phyloP scores from a whole-genome alignment of 2,329 filamentous ascomycete species.

The Calonectria leucothoes region DNA sequence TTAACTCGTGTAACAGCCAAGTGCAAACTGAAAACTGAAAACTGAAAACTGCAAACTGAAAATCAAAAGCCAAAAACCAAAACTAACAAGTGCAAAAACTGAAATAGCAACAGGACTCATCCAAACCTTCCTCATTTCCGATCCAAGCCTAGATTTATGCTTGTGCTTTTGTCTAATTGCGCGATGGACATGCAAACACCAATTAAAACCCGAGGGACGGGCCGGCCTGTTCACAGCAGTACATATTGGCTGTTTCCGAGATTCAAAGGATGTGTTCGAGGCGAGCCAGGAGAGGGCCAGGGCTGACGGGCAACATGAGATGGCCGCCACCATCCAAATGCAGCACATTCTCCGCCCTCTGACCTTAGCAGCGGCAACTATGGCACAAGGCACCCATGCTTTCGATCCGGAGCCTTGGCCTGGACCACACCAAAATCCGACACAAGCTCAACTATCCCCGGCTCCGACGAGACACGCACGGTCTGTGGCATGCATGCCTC shows the following conservation, averaged over 20 bases:
- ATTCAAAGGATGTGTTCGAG: neutral
- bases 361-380: neutral
- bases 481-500: conserved; percentile 34
- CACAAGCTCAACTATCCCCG: conserved; percentile 32
- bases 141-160: neutral
- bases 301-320: neutral
- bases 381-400: conserved; percentile 11
- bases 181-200: neutral
- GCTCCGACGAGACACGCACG: conserved; percentile 36
- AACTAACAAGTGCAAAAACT: neutral
- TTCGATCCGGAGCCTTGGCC: neutral
- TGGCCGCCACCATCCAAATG: neutral
- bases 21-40: neutral
- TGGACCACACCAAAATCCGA: conserved; percentile 42
- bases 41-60: neutral
- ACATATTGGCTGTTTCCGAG: conserved; percentile 18
- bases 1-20: neutral
- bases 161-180: neutral
- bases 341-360: conserved; percentile 9
- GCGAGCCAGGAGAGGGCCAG: neutral
- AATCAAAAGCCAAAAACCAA: too few relatives aligned
- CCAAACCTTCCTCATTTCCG: neutral
- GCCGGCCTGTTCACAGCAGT: neutral
- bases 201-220: neutral
- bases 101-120: neutral